These are phyloP conservation scores for Alternaria panax DNA, from an alignment of 2,329 filamentous ascomycete species.

Conservation along the genomic window DNA sequence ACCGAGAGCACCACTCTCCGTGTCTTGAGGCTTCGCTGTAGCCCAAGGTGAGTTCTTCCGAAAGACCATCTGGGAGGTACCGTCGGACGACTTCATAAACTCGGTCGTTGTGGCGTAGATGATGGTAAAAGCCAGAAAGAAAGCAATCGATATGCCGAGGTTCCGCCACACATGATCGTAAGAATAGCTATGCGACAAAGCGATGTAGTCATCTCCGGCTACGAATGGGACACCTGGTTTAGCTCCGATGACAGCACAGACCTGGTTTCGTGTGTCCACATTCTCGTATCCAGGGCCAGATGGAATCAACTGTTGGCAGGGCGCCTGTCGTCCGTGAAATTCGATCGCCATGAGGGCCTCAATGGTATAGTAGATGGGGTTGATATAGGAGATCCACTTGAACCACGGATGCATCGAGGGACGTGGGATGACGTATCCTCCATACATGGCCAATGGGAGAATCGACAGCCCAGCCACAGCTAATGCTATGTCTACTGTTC, in stretches of 20 bases:
- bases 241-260: constrained; percentile 48
- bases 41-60: background rate
- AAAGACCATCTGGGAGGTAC: constrained; percentile 49
- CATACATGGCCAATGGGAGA: constrained; percentile 66
- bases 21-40: background rate
- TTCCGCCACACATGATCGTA: constrained; percentile 54
- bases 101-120: constrained; percentile 23
- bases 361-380: constrained; percentile 78
- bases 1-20: background rate
- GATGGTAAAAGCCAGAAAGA: background rate
- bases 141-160: constrained; percentile 25
- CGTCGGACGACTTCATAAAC: constrained; percentile 27
- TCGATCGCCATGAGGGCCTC: constrained; percentile 68
- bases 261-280: constrained; percentile 16
- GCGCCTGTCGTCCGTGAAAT: constrained; percentile 36
- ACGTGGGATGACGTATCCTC: constrained; percentile 70
- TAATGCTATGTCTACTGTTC: background rate
- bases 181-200: constrained; percentile 20
- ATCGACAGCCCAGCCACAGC: constrained; percentile 36
- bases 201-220: constrained; percentile 39
- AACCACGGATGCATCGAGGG: constrained; percentile 59
- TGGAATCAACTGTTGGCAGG: constrained; percentile 30
- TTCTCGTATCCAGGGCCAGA: constrained; percentile 29
- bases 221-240: constrained; percentile 37
- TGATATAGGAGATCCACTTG: constrained; percentile 68